Percentiles rank a stretch among this genome's conserved stretches.
These are phyloP conservation scores for Amanita molliuscula DNA, from an alignment of 768 basidiomycete species.

Conservation along the genomic window DNA sequence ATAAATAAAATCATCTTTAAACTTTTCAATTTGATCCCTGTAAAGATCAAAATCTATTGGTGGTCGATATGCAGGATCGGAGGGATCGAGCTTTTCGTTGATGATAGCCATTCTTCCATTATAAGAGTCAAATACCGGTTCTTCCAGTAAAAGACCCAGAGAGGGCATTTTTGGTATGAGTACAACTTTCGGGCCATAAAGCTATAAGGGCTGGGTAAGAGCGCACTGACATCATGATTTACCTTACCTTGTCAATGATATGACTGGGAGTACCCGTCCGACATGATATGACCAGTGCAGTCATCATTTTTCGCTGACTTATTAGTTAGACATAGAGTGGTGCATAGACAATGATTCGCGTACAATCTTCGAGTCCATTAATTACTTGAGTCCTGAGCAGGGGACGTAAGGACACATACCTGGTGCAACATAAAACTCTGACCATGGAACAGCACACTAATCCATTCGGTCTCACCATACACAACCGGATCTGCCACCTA, in stretches of 20 bases:
- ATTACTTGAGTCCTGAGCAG: not conserved
- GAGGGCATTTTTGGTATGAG: constrained; percentile 95
- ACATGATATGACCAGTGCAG: constrained; percentile 66
- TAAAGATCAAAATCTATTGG: constrained; percentile 65
- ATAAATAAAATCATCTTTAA: constrained; percentile 85
- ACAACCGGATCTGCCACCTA: constrained; percentile 82
- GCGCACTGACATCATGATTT: not conserved
- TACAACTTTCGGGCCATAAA: constrained; percentile 69
- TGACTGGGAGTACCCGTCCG: constrained; percentile 67
- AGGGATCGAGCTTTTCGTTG: constrained; percentile 41
- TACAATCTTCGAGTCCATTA: constrained; percentile 33
- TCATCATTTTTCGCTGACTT: constrained; percentile 92
- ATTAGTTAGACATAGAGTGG: constrained; percentile 9
- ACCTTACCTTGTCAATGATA: constrained; percentile 60
- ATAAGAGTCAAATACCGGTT: constrained; percentile 75
- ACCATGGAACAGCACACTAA: constrained; percentile 87
- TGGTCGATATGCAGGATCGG: constrained; percentile 55
- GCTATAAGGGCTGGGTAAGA: constrained; percentile 24
- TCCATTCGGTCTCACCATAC: constrained; percentile 90
- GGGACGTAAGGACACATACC: constrained; percentile 27
- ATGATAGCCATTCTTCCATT: constrained; percentile 43
- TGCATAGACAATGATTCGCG: constrained; percentile 13
- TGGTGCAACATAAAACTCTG: constrained; percentile 99
- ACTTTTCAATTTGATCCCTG: constrained; percentile 58
- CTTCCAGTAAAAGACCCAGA: constrained; percentile 84